phyloP scores from a whole-genome alignment of 306 rosid genomes.

The Crotalaria pallida region DNA sequence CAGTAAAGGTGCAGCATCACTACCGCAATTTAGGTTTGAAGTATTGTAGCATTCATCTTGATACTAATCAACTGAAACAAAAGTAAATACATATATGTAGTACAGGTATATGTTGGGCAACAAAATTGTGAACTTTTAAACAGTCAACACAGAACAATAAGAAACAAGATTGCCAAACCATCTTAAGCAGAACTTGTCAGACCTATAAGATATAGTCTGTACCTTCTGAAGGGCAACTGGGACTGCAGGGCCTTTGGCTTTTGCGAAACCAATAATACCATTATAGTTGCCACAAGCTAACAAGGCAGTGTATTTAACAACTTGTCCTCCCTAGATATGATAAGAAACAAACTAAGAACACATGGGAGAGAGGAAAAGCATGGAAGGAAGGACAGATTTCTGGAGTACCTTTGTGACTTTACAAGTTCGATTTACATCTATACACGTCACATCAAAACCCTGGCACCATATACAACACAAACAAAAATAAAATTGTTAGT shows the following conservation, averaged over 20 bases:
- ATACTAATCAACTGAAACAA: not conserved
- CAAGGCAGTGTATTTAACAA: conserved; percentile 72
- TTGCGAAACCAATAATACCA: conserved; percentile 85
- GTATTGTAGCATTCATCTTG: no score
- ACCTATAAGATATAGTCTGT: conserved; percentile 17
- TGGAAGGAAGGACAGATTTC: not conserved
- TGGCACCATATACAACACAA: conserved; percentile 37
- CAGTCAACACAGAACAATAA: not conserved
- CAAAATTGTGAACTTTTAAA: not conserved
- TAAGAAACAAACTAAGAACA: conserved; percentile 25
- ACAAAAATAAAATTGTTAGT: not conserved
- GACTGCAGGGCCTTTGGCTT: conserved; percentile 87
- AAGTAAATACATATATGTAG: not conserved
- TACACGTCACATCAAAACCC: conserved; percentile 87
- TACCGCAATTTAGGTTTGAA: no score
- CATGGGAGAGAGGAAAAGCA: not conserved
- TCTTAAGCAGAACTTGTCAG: conserved; percentile 10
- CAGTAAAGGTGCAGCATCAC: no score
- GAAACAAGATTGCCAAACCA: conserved; percentile 11
- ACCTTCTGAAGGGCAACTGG: conserved; percentile 89
- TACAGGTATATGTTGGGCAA: not conserved
- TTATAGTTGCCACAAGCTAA: conserved; percentile 92
- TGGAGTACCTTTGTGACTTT: conserved; percentile 82
- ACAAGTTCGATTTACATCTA: conserved; percentile 86
- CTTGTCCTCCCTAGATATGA: conserved; percentile 75